Base-by-base conservation (phyloP, 2,329 filamentous ascomycete genomes). In the Xylariomycetidae sp. region DNA sequence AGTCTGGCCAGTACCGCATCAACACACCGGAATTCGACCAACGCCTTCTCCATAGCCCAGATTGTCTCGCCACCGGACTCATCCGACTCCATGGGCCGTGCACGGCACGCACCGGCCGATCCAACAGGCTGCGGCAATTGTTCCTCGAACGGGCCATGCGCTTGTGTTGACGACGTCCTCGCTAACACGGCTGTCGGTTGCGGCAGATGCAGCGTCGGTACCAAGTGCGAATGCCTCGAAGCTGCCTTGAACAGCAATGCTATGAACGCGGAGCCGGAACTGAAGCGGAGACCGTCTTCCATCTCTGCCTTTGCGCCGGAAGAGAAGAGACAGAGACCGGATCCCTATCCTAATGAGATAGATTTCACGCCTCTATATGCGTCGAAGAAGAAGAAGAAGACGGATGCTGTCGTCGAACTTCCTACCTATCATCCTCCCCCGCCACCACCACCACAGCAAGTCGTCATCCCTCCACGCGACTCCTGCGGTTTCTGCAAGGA, bases 401-500 rank as follows among this genome's bases (percentile, higher is more conserved):
- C 64, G 46, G 42, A 60, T 42, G 28, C 53, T 56, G 14, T 60
- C 30, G 43, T 59, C 28, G 34, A 46, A 28, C 34, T 49, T 14
- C 26, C 40, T 20, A 31, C 45, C 37, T 52, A 46, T 37, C 54
- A 56, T 8, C 55, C 63, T 13, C 52, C 63, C 2, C 37, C 37
- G 6, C 17, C 31, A n/a, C 10, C 35, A 24, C 42, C 38, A 25
- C 27, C 40, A 9, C 5, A 24, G 19, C 49, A 48, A 36, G 15
- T 42, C 14, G 28, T 51, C 10, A 58, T 71, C 25, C 61, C 66
- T 9, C 66, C 72, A 5, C 72, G 76, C 41, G 85, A 90, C 48
- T 73, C 76, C 14, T 92, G 85, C 55, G 85, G 85, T 6, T 92
- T 92, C 61, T 92, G 85, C 59, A 76, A 81, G 41, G 83, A 89